Evolutionary conservation across 164 flowering plant species (phyloP).

Genomic region (Vitis rupestris): DNA sequence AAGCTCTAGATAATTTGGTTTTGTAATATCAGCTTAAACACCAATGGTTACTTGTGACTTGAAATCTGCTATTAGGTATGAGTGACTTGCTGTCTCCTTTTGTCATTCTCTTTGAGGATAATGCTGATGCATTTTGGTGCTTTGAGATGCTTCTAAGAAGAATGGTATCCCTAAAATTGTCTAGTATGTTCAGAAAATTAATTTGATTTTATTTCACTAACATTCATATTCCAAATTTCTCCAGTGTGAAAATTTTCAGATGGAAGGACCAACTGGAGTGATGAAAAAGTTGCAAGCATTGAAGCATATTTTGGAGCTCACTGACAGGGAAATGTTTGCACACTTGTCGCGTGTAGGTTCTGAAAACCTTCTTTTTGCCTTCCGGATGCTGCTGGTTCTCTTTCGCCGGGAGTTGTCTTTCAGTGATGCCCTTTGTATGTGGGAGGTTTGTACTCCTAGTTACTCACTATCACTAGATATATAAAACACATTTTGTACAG

Average conservation of each 20-base stretch:
- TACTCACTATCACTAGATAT: neutral
- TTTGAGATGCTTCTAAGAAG: constrained; percentile 94
- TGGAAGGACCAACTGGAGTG: constrained; percentile 90
- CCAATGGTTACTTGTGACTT: neutral
- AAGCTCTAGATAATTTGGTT: neutral
- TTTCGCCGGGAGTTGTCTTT: constrained; percentile 88
- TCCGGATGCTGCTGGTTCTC: constrained; percentile 86
- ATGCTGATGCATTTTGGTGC: constrained; percentile 98
- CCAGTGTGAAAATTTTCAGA: constrained; percentile 85
- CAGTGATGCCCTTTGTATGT: constrained; percentile 80
- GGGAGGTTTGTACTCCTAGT: constrained; percentile 73
- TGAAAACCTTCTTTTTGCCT: constrained; percentile 92
- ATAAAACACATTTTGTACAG: neutral
- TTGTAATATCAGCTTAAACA: constrained; percentile 3
- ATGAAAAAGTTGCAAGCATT: constrained; percentile 80
- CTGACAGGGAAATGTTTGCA: constrained; percentile 69
- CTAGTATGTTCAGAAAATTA: neutral
- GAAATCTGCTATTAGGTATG: constrained; percentile 62
- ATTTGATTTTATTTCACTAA: constrained; percentile 10
- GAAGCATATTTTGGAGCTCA: constrained; percentile 68
- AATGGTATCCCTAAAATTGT: constrained; percentile 50
- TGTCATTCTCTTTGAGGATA: constrained; percentile 83
- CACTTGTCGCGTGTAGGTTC: constrained; percentile 80
- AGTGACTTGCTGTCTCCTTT: constrained; percentile 92
- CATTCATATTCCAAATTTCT: constrained; percentile 12